Percentiles rank a stretch among this genome's conserved stretches.
Evolutionary conservation across 2,329 filamentous ascomycete genomes (phyloP).

Genomic region (Ophiostoma sp.): DNA sequence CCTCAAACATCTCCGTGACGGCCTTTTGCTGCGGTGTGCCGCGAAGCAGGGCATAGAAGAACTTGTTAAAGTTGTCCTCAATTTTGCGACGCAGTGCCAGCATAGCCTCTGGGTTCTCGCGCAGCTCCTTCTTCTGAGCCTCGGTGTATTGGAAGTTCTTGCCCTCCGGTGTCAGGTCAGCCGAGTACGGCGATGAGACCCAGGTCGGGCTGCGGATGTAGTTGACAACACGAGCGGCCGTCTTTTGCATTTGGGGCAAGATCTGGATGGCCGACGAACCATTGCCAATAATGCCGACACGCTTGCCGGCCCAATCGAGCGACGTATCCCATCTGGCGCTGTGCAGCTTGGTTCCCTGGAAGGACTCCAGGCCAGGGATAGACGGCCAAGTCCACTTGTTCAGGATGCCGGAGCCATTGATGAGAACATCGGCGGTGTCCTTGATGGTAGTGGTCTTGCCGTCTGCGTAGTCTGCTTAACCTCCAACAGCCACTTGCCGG

Average conservation of each 20-base stretch:
- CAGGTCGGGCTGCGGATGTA: constrained; percentile 9
- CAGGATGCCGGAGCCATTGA: constrained; percentile 30
- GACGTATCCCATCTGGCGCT: constrained; percentile 34
- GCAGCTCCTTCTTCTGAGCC: not conserved
- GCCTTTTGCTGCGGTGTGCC: constrained; percentile 2
- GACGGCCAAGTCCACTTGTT: constrained; percentile 34
- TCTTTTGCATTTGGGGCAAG: constrained; percentile 31
- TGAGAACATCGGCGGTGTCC: constrained; percentile 28
- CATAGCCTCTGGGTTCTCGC: not conserved
- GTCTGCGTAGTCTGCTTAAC: constrained; percentile 33
- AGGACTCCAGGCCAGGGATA: constrained; percentile 39
- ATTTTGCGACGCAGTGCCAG: not conserved
- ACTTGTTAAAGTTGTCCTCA: constrained; percentile 18
- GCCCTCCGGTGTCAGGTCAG: constrained; percentile 13
- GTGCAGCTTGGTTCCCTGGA: constrained; percentile 36
- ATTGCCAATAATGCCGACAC: constrained; percentile 37
- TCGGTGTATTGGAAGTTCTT: not conserved
- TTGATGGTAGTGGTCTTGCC: constrained; percentile 19
- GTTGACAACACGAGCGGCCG: constrained; percentile 4
- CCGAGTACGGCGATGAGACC: constrained; percentile 10
- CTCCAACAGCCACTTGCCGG: constrained; percentile 39
- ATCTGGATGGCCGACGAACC: constrained; percentile 38
- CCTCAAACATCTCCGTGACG: not conserved
- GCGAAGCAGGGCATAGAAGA: constrained; percentile 14
- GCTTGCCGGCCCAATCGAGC: constrained; percentile 32